phyloP scores from a whole-genome alignment of 805 yeast species.

The Nakazawaea wyomingensis region DNA sequence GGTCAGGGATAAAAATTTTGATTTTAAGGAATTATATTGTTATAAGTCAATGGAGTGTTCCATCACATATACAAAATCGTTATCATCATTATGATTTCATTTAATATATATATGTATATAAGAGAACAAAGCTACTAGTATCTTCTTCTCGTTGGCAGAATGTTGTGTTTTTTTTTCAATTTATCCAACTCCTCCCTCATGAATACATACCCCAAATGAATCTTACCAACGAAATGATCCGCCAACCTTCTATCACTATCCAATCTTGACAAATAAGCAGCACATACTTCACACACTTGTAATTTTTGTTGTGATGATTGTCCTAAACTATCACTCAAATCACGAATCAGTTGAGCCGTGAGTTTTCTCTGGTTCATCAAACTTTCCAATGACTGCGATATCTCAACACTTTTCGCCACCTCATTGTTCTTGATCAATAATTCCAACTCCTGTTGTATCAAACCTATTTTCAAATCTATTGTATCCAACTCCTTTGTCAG shows the following conservation, averaged over 20 bases:
- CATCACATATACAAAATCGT: too few relatives aligned
- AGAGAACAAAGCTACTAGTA: too few relatives aligned
- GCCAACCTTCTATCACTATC: conserved; percentile 87
- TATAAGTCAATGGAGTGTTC: too few relatives aligned
- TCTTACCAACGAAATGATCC: conserved; percentile 84
- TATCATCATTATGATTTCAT: too few relatives aligned
- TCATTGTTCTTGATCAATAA: conserved; percentile 46
- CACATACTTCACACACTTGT: conserved; percentile 87
- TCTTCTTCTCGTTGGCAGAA: conserved; percentile 4
- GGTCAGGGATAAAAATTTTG: too few relatives aligned
- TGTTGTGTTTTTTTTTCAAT: conserved; percentile 24
- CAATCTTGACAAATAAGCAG: conserved; percentile 77
- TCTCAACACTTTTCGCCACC: conserved; percentile 44
- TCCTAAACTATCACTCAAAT: conserved; percentile 65
- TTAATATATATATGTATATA: too few relatives aligned
- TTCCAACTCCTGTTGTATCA: conserved; percentile 63
- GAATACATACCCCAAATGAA: conserved; percentile 76
- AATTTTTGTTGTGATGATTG: conserved; percentile 85
- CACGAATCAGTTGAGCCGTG: conserved; percentile 52
- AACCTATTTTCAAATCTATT: conserved; percentile 56
- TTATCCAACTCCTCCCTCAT: conserved; percentile 56
- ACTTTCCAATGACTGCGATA: conserved; percentile 40
- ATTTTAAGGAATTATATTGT: too few relatives aligned
- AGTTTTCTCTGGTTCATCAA: conserved; percentile 43
- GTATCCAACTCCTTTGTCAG: conserved; percentile 48